A percentile compares a stretch with the other conserved stretches of the same genome.
Conservation (phyloP, 345 rosid species). For the Populus alba region DNA sequence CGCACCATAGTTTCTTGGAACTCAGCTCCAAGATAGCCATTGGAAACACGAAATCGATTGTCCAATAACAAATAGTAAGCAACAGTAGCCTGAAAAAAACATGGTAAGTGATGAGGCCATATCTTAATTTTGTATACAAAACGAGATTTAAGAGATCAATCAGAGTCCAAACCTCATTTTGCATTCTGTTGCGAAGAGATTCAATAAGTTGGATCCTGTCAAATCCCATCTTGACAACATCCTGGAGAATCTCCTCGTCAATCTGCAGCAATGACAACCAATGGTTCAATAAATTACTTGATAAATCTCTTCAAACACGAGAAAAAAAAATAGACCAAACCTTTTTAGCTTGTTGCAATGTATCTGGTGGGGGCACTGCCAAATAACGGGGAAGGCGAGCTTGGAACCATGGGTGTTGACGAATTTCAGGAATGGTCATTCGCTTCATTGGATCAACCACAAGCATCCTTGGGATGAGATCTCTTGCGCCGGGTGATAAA, state of each 20-base stretch:
- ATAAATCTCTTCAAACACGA: background rate
- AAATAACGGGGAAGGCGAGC: slow-evolving; percentile 80
- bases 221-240: slow-evolving; percentile 72
- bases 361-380: slow-evolving; percentile 84
- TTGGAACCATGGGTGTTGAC: slow-evolving; percentile 90
- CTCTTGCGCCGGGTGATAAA: slow-evolving; percentile 83
- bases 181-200: slow-evolving; percentile 73
- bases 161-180: slow-evolving; percentile 57
- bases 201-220: slow-evolving; percentile 65
- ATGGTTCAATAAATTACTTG: background rate
- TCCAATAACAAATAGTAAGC: slow-evolving; percentile 84
- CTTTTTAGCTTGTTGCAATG: slow-evolving; percentile 75
- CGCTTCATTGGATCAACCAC: slow-evolving; percentile 92
- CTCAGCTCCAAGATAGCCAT: slow-evolving; percentile 77
- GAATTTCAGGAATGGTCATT: slow-evolving; percentile 82
- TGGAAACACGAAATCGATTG: slow-evolving; percentile 69
- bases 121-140: background rate
- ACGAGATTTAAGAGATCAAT: background rate
- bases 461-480: slow-evolving; percentile 92
- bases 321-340: slow-evolving; percentile 25
- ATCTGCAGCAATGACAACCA: slow-evolving; percentile 47
- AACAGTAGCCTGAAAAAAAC: slow-evolving; percentile 78
- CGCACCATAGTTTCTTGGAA: slow-evolving; percentile 68
- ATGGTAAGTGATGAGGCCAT: background rate
- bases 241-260: slow-evolving; percentile 82